These are phyloP conservation scores for Ogataea sp. DNA, from an alignment of 805 yeast species.

Conservation along the genomic window DNA sequence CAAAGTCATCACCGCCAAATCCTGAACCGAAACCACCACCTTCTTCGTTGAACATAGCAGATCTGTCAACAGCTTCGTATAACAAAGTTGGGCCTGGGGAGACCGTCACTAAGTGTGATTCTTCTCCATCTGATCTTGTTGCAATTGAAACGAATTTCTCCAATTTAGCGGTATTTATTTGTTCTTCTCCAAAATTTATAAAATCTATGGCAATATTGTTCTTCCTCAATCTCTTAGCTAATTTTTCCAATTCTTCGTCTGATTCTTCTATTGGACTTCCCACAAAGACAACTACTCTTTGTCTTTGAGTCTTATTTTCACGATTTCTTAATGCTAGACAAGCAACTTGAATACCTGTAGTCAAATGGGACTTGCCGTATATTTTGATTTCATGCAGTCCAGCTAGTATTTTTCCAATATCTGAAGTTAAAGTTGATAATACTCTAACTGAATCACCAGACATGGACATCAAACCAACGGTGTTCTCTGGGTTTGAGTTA, in stretches of 20 bases:
- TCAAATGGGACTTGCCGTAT: slow-evolving; percentile 56
- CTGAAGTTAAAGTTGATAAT: slow-evolving; percentile 79
- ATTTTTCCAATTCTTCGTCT: slow-evolving; percentile 64
- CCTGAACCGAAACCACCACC: slow-evolving; percentile 41
- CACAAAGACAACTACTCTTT: slow-evolving; percentile 82
- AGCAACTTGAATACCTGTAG: slow-evolving; percentile 89
- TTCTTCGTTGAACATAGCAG: slow-evolving; percentile 65
- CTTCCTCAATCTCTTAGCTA: slow-evolving; percentile 90
- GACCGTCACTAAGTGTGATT: slow-evolving; percentile 75
- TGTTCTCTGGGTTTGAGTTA: slow-evolving; percentile 85
- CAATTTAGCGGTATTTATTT: slow-evolving; percentile 64
- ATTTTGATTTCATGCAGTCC: slow-evolving; percentile 79
- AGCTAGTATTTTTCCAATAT: slow-evolving; percentile 75
- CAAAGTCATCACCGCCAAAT: slow-evolving; percentile 40
- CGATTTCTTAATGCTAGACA: slow-evolving; percentile 91
- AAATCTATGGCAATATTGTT: slow-evolving; percentile 86
- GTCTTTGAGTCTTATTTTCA: slow-evolving; percentile 87
- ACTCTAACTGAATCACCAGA: slow-evolving; percentile 85
- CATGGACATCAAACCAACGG: slow-evolving; percentile 85
- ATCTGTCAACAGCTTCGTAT: slow-evolving; percentile 71
- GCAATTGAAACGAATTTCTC: slow-evolving; percentile 71
- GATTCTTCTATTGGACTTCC: slow-evolving; percentile 75
- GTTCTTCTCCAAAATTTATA: slow-evolving; percentile 87
- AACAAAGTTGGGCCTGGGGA: slow-evolving; percentile 84
- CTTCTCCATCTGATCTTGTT: slow-evolving; percentile 63